Conservation (phyloP, 2,329 filamentous ascomycete species). For the Fusarium zealandicum region DNA sequence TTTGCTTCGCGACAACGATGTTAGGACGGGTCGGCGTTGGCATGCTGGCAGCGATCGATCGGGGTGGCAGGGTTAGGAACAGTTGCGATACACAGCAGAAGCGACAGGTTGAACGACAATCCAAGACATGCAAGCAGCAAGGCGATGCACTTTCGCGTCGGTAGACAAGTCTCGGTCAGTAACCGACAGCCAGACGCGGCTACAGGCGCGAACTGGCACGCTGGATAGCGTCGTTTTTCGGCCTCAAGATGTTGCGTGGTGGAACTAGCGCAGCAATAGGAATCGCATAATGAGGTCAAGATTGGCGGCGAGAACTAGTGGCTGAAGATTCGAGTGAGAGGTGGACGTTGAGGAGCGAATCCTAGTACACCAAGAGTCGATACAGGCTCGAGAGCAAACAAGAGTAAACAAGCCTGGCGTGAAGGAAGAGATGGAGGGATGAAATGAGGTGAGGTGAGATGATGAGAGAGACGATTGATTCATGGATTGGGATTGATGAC, state of each 20-base stretch:
- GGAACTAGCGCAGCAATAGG: conserved; percentile 28
- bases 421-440: conserved; percentile 8
- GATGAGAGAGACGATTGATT: conserved; percentile 18
- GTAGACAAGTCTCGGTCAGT: conserved; percentile 17
- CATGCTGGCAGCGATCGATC: conserved; percentile 38
- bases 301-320: conserved; percentile 13
- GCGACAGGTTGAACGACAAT: conserved; percentile 25
- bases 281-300: conserved; percentile 33
- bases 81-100: conserved; percentile 32
- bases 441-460: conserved; percentile 24
- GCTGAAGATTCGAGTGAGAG: conserved; percentile 8
- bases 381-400: conserved; percentile 1
- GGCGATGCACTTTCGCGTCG: conserved; percentile 23
- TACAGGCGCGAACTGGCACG: conserved; percentile 32
- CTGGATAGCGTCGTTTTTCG: conserved; percentile 25
- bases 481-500: conserved; percentile 29
- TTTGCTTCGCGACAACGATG: conserved; percentile 36
- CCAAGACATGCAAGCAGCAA: conserved; percentile 37
- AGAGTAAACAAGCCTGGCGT: conserved; percentile 7
- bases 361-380: conserved; percentile 2
- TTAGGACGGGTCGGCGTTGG: conserved; percentile 27
- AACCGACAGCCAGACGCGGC: conserved; percentile 21
- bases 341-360: not conserved
- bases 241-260: conserved; percentile 31
- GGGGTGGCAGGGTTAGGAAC: conserved; percentile 22